Conservation (phyloP, 371 early-diverging fungal genomes). For the Mortierella sp. region DNA sequence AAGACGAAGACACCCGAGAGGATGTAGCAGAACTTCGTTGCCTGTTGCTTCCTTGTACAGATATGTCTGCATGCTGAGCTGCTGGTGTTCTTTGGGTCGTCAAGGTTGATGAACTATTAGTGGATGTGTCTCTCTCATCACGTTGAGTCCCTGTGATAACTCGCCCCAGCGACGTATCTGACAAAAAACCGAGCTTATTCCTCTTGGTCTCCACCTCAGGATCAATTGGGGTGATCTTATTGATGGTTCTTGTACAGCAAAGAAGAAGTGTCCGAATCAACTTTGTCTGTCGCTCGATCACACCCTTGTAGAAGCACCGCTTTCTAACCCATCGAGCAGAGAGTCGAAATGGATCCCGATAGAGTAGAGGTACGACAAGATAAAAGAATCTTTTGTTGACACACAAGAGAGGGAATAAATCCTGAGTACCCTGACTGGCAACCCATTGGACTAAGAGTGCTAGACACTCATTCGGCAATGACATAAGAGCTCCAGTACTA, state of each 20-base stretch:
- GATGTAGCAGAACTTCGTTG: not conserved
- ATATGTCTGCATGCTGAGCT: not conserved
- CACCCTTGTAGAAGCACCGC: conserved; percentile 37
- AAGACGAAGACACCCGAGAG: not conserved
- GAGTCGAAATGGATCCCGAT: conserved; percentile 39
- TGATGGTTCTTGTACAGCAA: conserved; percentile 40
- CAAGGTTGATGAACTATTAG: not conserved
- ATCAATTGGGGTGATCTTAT: conserved; percentile 19
- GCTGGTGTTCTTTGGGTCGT: not conserved
- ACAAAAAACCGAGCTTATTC: not conserved
- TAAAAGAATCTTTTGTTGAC: conserved; percentile 41
- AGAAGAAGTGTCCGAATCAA: conserved; percentile 43
- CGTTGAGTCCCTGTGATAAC: conserved; percentile 15
- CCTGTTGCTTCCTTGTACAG: not conserved
- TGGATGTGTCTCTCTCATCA: conserved; percentile 10
- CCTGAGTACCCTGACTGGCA: conserved; percentile 27
- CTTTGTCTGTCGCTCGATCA: conserved; percentile 46
- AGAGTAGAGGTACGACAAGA: conserved; percentile 38
- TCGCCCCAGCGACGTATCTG: conserved; percentile 10
- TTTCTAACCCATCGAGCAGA: conserved; percentile 38
- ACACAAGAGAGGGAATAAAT: conserved; percentile 36
- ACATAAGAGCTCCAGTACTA: conserved; percentile 15
- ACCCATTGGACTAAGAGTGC: conserved; percentile 28
- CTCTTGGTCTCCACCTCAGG: conserved; percentile 1
- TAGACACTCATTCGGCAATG: conserved; percentile 34